A percentile compares a stretch with the other conserved stretches of the same genome.
These are phyloP conservation scores for Trametes coccinea DNA, from an alignment of 768 basidiomycete species.

Conservation along the genomic window DNA sequence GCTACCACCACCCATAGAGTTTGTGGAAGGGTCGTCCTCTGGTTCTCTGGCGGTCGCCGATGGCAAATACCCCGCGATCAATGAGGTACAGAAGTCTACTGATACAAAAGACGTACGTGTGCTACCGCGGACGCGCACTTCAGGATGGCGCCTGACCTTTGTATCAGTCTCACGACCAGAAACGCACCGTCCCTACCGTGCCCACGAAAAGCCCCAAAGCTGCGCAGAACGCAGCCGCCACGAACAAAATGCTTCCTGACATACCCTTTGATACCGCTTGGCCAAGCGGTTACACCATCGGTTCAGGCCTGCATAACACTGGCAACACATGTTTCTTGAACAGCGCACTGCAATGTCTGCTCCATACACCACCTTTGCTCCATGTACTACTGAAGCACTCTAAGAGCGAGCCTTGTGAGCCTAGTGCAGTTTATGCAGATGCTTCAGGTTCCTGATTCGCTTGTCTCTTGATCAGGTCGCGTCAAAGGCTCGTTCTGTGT, in stretches of 20 bases:
- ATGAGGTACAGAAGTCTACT: constrained; percentile 50
- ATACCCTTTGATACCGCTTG: constrained; percentile 63
- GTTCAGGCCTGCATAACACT: constrained; percentile 73
- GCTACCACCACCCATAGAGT: constrained; percentile 81
- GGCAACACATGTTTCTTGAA: constrained; percentile 98
- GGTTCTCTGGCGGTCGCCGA: constrained; percentile 70
- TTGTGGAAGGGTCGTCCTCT: constrained; percentile 81
- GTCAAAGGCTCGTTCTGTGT: constrained; percentile 68
- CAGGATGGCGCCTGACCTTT: background rate
- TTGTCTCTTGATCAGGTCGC: constrained; percentile 35
- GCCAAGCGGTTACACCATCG: constrained; percentile 51
- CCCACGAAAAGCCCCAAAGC: constrained; percentile 32
- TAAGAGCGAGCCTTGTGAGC: constrained; percentile 59
- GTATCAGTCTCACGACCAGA: constrained; percentile 5
- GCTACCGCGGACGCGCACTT: background rate
- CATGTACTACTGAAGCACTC: constrained; percentile 55
- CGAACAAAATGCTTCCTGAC: constrained; percentile 47
- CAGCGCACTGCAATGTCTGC: constrained; percentile 87
- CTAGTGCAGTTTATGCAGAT: background rate
- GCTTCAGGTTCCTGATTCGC: background rate
- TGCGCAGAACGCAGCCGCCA: constrained; percentile 22
- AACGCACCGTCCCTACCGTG: constrained; percentile 15
- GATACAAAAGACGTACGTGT: constrained; percentile 10
- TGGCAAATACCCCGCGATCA: constrained; percentile 82
- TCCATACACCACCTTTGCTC: constrained; percentile 89